Evolutionary conservation across 164 flowering plant species (phyloP).

Genomic region (Aristolochia californica): DNA sequence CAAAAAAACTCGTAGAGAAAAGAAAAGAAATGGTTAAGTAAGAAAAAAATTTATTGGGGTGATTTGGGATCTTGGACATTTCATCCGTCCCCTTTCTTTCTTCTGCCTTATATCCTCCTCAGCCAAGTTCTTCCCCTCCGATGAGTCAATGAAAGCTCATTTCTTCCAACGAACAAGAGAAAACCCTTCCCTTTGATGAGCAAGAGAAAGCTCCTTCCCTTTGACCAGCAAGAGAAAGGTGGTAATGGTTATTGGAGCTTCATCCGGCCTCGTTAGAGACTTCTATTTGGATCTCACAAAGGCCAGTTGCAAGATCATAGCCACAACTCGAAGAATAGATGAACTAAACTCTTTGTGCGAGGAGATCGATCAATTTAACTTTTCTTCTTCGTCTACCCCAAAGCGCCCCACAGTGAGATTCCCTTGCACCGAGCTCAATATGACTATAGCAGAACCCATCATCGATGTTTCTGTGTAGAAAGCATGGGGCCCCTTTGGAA

Average conservation of each 20-base stretch:
- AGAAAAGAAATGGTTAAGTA: too few species aligned
- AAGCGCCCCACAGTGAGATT: neutral
- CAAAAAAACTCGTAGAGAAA: too few species aligned
- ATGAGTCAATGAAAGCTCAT: too few species aligned
- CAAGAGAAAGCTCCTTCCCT: too few species aligned
- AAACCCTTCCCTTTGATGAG: too few species aligned
- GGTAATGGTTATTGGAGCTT: conserved; percentile 6
- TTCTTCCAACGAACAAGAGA: too few species aligned
- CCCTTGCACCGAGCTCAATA: conserved; percentile 21
- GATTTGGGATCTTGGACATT: too few species aligned
- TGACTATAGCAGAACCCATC: conserved; percentile 28
- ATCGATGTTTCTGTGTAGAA: conserved; percentile 36
- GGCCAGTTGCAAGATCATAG: conserved; percentile 3
- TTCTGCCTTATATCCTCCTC: too few species aligned
- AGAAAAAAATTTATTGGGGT: too few species aligned
- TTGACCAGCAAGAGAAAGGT: too few species aligned
- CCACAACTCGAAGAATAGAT: conserved; percentile 27
- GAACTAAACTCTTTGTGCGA: conserved; percentile 49
- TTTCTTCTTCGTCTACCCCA: neutral
- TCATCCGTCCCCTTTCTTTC: too few species aligned
- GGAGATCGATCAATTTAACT: conserved; percentile 28
- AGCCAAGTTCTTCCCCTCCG: too few species aligned
- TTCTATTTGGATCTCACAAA: conserved; percentile 2
- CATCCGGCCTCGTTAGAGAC: conserved; percentile 4
- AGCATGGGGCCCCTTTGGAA: conserved; percentile 77